Base-by-base conservation (phyloP, 108 stramenopile species). In the Skeletonema marinoi region DNA sequence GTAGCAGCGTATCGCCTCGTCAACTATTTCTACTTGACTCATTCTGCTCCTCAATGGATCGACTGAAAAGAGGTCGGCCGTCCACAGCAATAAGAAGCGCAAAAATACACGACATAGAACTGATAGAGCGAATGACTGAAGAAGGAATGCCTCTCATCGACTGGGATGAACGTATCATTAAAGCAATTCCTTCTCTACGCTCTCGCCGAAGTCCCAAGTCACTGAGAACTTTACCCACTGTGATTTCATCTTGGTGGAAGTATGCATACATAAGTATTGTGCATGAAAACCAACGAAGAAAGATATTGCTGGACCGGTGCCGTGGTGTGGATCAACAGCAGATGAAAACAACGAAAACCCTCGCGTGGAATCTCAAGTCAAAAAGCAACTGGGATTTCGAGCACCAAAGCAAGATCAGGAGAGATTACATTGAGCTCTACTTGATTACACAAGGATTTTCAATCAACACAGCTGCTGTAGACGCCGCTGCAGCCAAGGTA, bases 41-140 rank as follows among this genome's bases (percentile, higher is more conserved):
- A 60, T 81, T 88, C 38, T 66, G 78, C 29, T 54, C 86, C 25
- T 85, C 86, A 19, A 36, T 88, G 13, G 51, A 72, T 10, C 77
- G 89, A 42, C 86, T 82, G 72, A 82, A 87, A 78, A 85, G 84
- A 60, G 92, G 92, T 32, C 76, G 92, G 16, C 92, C 92, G 17
- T 44, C 68, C 33, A 68, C 69, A 42, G 77, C 85, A 50, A 90
- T 93, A 48, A 71, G 83, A 17, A 70, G 76, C 10, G 85, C 87
- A 2, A 46, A 59, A 25, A 30, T 42, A 4, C 12, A 46, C 44
- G 73, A 79, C 68, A 39, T 11, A 50, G 21, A 5, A 16, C 54
- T 80, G 33, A 25, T 70, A 5, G 73, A 75, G 32, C 60, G 56
- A 21, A 68, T 69, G 78, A 30, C 64, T n/a, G 65, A 70, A 60